These are phyloP conservation scores for Eimeria necatrix DNA, from an alignment of 169 alveolate genomes.

Conservation along the genomic window DNA sequence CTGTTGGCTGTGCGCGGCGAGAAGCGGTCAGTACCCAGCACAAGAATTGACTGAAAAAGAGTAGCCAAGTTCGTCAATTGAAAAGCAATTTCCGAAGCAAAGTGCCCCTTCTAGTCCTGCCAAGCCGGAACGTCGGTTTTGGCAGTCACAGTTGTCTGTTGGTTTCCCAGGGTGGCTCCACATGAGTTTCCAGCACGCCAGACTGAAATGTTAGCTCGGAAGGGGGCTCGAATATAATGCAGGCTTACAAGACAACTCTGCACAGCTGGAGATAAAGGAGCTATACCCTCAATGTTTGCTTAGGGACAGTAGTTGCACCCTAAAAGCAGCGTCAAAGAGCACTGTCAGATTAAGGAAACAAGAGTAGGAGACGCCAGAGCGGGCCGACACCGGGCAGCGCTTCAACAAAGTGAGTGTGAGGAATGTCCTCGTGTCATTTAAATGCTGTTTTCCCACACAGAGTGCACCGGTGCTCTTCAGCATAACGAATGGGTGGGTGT, in stretches of 20 bases:
- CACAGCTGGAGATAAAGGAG: constrained; percentile 37
- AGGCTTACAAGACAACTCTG: constrained; percentile 65
- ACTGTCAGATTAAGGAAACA: constrained; percentile 64
- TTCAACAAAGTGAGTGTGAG: constrained; percentile 41
- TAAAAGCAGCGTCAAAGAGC: constrained; percentile 75
- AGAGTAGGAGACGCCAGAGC: constrained; percentile 67
- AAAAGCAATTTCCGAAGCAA: constrained; percentile 22
- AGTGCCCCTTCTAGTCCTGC: constrained; percentile 28
- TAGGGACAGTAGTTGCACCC: constrained; percentile 76
- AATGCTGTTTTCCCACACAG: constrained; percentile 41
- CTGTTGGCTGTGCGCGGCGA: constrained; percentile 59
- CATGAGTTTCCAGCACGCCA: constrained; percentile 66
- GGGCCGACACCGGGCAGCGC: constrained; percentile 62
- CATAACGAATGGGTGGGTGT: constrained; percentile 74
- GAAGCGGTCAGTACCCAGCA: constrained; percentile 66
- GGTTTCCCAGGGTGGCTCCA: constrained; percentile 63
- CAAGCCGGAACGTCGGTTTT: constrained; percentile 29
- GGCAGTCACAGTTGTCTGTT: constrained; percentile 52
- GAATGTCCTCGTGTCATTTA: constrained; percentile 75
- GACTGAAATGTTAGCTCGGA: constrained; percentile 53
- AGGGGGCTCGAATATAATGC: constrained; percentile 11
- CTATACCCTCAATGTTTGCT: constrained; percentile 44
- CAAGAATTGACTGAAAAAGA: neutral
- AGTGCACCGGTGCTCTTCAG: constrained; percentile 62
- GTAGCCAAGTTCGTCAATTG: constrained; percentile 33